Evolutionary conservation across 768 basidiomycete genomes (phyloP).

Genomic region (Rhodotorula babjevae): DNA sequence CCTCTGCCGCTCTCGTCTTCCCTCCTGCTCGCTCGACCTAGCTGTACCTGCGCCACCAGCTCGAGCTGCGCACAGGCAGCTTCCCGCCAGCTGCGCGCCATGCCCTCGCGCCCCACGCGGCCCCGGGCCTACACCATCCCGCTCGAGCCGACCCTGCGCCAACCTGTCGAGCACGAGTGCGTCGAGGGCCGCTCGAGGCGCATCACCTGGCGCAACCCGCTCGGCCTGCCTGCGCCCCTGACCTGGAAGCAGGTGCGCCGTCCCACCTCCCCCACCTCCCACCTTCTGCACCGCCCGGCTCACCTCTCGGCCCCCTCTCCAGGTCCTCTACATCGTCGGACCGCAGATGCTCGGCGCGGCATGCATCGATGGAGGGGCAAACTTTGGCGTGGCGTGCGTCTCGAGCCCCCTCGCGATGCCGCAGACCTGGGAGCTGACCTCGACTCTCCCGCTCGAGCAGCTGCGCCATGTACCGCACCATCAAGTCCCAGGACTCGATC

Average conservation of each 20-base stretch:
- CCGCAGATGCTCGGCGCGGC: slow-evolving; percentile 33
- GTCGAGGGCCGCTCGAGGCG: slow-evolving; percentile 12
- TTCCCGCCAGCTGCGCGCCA: no score
- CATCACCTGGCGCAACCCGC: slow-evolving; percentile 16
- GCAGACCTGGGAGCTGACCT: no score
- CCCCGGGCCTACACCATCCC: neutral
- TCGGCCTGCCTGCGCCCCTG: slow-evolving; percentile 33
- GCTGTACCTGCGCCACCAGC: no score
- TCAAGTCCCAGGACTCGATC: slow-evolving; percentile 9
- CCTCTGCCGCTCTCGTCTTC: no score
- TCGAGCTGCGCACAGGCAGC: no score
- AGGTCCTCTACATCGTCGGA: slow-evolving; percentile 34
- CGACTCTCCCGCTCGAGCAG: slow-evolving; percentile 6
- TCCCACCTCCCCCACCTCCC: neutral
- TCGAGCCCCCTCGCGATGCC: no score
- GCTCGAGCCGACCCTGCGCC: neutral
- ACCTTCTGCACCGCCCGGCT: neutral
- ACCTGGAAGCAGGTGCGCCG: slow-evolving; percentile 23
- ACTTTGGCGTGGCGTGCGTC: slow-evolving; percentile 40
- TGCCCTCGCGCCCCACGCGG: neutral
- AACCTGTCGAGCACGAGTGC: slow-evolving; percentile 27
- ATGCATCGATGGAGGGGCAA: slow-evolving; percentile 26
- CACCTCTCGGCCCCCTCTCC: neutral
- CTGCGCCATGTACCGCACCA: slow-evolving; percentile 35
- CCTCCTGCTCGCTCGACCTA: no score